A percentile compares a stretch with the other conserved stretches of the same genome.
phyloP scores from a whole-genome alignment of 2,329 filamentous ascomycete genomes.

The Thielaviopsis populi region DNA sequence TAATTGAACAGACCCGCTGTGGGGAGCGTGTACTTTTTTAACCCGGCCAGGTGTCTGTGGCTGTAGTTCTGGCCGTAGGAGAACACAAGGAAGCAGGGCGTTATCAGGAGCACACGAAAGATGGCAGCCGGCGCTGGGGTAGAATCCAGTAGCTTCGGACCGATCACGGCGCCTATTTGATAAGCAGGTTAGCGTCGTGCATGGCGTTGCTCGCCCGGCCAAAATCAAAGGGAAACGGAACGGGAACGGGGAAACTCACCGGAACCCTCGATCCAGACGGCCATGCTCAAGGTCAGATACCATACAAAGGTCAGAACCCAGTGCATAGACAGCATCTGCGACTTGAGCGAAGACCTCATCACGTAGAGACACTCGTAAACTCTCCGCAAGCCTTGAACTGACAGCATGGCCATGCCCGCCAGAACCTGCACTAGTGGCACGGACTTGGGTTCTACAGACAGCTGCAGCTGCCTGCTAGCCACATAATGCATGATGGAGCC shows the following conservation, averaged over 20 bases:
- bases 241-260: conserved; percentile 33
- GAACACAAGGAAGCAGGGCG: conserved; percentile 52
- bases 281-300: conserved; percentile 58
- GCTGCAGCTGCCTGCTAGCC: conserved; percentile 26
- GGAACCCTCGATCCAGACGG: conserved; percentile 73
- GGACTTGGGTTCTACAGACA: conserved; percentile 21
- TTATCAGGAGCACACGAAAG: conserved; percentile 26
- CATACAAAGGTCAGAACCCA: conserved; percentile 67
- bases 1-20: conserved; percentile 53
- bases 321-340: conserved; percentile 73
- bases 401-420: conserved; percentile 57
- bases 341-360: conserved; percentile 46
- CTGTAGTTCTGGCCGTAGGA: conserved; percentile 61
- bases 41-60: conserved; percentile 51
- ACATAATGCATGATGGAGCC: conserved; percentile 39
- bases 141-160: not conserved
- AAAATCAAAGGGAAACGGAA: not conserved
- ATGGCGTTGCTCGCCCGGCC: not conserved
- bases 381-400: conserved; percentile 58
- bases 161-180: not conserved
- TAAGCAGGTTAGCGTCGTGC: not conserved
- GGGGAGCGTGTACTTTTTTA: conserved; percentile 75
- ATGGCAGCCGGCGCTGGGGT: not conserved
- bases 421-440: conserved; percentile 48
- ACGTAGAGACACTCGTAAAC: conserved; percentile 59